Evolutionary conservation across 1,284 basidiomycete genomes (phyloP), one percentile per base, ranked within the genome.

Genomic region (Chondrostereum purpureum): DNA sequence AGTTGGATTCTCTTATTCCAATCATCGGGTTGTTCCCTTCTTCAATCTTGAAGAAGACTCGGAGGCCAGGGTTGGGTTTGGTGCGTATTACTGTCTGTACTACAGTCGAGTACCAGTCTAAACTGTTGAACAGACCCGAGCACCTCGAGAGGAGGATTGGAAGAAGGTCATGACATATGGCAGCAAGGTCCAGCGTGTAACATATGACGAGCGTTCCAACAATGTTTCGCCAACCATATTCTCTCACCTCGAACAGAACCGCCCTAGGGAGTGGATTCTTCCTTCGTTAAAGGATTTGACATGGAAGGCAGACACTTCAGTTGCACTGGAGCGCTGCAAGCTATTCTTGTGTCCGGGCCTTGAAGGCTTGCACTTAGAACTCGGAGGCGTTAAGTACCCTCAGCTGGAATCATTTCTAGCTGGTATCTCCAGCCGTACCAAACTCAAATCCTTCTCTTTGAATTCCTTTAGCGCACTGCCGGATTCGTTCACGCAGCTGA

Each of bases 1-100:
- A 88, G 55, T 65, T 88, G 44, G 85, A 88, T 60, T 85, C 83
- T 12, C 67, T 88, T 49, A 62, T 79, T 36, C 85, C 85, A 3
- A 66, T 88, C 46, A 65, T 88, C 43, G 77, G 78, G 18, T 61
- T 87, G 44, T 88, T 88, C 60, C 84, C 85, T 10, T 68, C 65
- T 47, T 66, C 72, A 49, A 58, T 88, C 50, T 66, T 86, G 61
- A 85, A 78, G 64, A 81, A 77, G 59, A 67, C 78, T 46, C 75
- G 77, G 47, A 78, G 75, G 55, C 84, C 85, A 42, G 83, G 82
- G 43, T 64, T 84, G 49, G 86, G 85, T 57, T 69, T 88, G 67
- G 85, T 88, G 58, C 59, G 85, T 75, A 10, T n/a, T n/a, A n/a
- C n/a, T n/a, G n/a, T n/a, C n/a, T n/a, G n/a, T n/a, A n/a, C n/a